Evolutionary conservation across 2,329 filamentous ascomycete genomes (phyloP).

Genomic region (Pseudocercospora crystallina): DNA sequence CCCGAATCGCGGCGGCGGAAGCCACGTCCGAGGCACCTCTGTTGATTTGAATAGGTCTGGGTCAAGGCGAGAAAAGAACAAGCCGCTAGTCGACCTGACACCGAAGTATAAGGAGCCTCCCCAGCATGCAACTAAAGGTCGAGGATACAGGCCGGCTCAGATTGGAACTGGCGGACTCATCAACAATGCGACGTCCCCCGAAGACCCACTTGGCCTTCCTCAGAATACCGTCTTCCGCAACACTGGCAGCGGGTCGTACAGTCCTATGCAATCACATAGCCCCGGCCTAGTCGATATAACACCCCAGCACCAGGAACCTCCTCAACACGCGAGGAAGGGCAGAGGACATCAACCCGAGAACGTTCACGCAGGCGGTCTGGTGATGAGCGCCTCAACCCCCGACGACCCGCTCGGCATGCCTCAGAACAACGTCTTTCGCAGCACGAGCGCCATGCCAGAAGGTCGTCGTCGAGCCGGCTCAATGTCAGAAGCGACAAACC

Average conservation of each 20-base stretch:
- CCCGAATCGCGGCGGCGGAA: constrained; percentile 9
- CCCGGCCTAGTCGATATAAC: constrained; percentile 17
- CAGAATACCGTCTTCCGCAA: constrained; percentile 47
- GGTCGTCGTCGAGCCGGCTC: constrained; percentile 9
- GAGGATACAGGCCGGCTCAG: constrained; percentile 45
- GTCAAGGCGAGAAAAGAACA: constrained; percentile 44
- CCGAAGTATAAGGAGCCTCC: constrained; percentile 65
- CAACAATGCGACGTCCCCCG: constrained; percentile 47
- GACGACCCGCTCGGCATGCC: constrained; percentile 19
- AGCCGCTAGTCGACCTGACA: constrained; percentile 68
- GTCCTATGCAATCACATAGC: constrained; percentile 1
- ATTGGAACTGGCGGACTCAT: constrained; percentile 43
- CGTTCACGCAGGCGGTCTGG: constrained; percentile 8
- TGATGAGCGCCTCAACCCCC: constrained; percentile 13
- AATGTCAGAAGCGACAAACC: constrained; percentile 6
- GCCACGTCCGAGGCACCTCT: constrained; percentile 26
- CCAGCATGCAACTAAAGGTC: constrained; percentile 55
- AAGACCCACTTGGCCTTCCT: constrained; percentile 42
- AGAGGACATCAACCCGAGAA: constrained; percentile 15
- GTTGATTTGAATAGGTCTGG: constrained; percentile 46
- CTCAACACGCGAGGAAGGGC: constrained; percentile 20
- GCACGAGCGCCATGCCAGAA: constrained; percentile 13
- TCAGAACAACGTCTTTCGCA: constrained; percentile 17
- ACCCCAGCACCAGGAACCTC: constrained; percentile 20
- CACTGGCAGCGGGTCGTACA: constrained; percentile 8